Percentiles rank a stretch among this genome's conserved stretches.
phyloP scores from a whole-genome alignment of 441 rosid genomes.

The Corymbia citriodora region DNA sequence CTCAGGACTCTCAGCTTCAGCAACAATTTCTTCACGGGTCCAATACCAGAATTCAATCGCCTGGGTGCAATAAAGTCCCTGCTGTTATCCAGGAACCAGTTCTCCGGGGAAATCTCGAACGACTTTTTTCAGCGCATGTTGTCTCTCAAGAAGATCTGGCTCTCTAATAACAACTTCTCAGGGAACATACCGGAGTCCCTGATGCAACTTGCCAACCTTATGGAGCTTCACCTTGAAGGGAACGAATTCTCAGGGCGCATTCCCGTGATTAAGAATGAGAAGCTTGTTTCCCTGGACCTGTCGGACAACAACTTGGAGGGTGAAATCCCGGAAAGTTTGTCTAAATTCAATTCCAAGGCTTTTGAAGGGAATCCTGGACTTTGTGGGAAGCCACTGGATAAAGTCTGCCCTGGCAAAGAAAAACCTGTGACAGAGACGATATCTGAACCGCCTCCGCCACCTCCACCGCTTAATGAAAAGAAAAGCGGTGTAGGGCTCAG shows the following conservation, averaged over 20 bases:
- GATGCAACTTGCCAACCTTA: slow-evolving; percentile 31
- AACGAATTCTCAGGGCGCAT: slow-evolving; percentile 40
- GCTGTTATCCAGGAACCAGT: slow-evolving; percentile 40
- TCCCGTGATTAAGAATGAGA: not conserved
- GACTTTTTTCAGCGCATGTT: slow-evolving; percentile 46
- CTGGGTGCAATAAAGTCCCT: slow-evolving; percentile 18
- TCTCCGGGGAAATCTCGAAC: slow-evolving; percentile 51
- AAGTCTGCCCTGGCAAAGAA: not conserved
- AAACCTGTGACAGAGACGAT: not conserved
- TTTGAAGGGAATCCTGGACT: slow-evolving; percentile 9
- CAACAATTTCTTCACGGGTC: slow-evolving; percentile 5
- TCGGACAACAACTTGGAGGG: slow-evolving; percentile 7
- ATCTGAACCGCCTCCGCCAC: not conserved
- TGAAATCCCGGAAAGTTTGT: slow-evolving; percentile 7
- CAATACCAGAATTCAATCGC: slow-evolving; percentile 11
- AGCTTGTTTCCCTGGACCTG: slow-evolving; percentile 8
- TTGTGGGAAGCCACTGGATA: slow-evolving; percentile 7
- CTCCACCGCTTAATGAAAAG: not conserved
- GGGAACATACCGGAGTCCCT: slow-evolving; percentile 63
- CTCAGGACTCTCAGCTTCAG: slow-evolving; percentile 9
- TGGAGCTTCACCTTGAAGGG: slow-evolving; percentile 61
- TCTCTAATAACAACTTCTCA: slow-evolving; percentile 42
- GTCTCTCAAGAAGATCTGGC: slow-evolving; percentile 59
- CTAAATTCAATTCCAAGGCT: slow-evolving; percentile 1
- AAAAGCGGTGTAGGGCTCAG: not conserved